Evolutionary conservation across 1,284 basidiomycete species (phyloP), one percentile per base, ranked within the genome.

Genomic region (Moesziomyces globuligerus): DNA sequence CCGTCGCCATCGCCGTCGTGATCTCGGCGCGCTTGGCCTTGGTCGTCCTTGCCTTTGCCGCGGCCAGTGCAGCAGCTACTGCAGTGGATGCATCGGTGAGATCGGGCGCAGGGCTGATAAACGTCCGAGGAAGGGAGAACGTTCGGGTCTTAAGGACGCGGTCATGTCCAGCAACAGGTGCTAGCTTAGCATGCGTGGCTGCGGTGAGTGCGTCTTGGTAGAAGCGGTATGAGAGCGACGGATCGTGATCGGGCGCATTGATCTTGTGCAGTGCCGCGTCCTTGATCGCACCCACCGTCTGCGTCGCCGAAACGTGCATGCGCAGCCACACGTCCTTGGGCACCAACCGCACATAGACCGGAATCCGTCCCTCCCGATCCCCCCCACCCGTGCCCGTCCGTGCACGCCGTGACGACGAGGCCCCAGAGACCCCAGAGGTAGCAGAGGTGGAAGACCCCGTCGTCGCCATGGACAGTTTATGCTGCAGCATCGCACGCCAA

Each of bases 281-380:
- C 34, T 78, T 78, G 50, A 78, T 59, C 2, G 65, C 51, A 5
- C 55, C 68, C 41, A 78, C 67, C 28, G 60, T 78, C 21, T 62
- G 61, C n/a, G 26, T 62, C 3, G 68, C 49, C 36, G 45, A 26
- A 20, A 76, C 28, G 37, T 78, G 73, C 9, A 76, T 48, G 18
- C 75, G 52, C 6, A 78, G 29, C 74, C 74, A 78, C 3, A 74
- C 44, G 40, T 78, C 75, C 26, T 74, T 75, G 26, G 74, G 75
- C 1, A 78, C 74, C 25, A 78, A 61, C 24, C 75, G 70, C 23
- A 78, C 48, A 46, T 78, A 72, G 48, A 77, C 25, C 7, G 75
- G 73, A 6, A 76, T 49, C 1, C 47, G 42, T 11, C 49, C 42
- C 0, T 44, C 6, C 26, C 24, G 43, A 32, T 41, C 24, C 4